Percentiles rank a stretch among this genome's conserved stretches.
Evolutionary conservation across 805 yeast species (phyloP).

Genomic region (Pichia eremophila): DNA sequence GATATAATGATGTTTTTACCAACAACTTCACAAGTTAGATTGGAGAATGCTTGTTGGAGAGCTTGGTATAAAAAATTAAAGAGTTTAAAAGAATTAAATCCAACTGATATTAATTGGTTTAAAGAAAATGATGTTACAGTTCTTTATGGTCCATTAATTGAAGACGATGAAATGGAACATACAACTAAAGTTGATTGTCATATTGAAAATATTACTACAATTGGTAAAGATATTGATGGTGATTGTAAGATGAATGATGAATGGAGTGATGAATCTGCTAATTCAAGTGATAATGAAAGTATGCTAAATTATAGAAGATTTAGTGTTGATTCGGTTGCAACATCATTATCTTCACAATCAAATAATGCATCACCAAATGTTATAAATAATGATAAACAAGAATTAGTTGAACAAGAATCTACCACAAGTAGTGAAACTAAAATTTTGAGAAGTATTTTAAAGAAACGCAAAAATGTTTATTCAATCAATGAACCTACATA

Average conservation of each 20-base stretch:
- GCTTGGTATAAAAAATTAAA: conserved; percentile 84
- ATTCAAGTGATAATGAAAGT: conserved; percentile 3
- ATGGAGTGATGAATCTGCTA: neutral
- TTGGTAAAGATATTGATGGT: neutral
- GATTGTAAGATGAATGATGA: neutral
- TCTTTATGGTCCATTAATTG: conserved; percentile 40
- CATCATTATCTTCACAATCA: neutral
- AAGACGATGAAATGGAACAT: neutral
- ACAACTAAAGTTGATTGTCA: no score
- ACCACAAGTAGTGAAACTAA: neutral
- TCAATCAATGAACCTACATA: neutral
- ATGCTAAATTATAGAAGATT: neutral
- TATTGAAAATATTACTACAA: neutral
- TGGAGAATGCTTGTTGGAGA: conserved; percentile 87
- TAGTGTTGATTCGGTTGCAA: neutral
- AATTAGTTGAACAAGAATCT: no score
- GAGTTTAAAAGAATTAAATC: conserved; percentile 37
- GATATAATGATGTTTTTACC: conserved; percentile 27
- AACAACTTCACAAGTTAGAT: conserved; percentile 32
- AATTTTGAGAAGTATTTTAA: conserved; percentile 2
- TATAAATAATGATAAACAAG: no score
- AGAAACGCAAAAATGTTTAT: conserved; percentile 2
- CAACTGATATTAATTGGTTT: conserved; percentile 42
- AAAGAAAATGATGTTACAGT: conserved; percentile 46
- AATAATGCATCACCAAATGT: neutral